Base-by-base conservation (phyloP, 2,329 filamentous ascomycete species). In the Zymoseptoria tritici region DNA sequence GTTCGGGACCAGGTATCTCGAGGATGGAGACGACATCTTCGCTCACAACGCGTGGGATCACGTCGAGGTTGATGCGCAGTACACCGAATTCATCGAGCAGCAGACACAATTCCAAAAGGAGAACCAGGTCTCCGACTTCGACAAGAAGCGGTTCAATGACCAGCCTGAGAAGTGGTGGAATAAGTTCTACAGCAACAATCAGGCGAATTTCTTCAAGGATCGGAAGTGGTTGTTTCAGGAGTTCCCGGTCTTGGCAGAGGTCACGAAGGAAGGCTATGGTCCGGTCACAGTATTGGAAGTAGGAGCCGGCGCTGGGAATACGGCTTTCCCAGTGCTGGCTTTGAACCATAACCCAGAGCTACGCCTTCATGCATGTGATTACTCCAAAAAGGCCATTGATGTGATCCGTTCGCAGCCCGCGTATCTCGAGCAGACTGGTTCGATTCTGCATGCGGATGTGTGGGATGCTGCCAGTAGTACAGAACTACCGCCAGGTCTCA, bases 1-100 rank as follows among this genome's bases (percentile, higher is more conserved):
- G 76, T 99, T 99, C 75, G 94, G 94, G 62, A 94, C 90, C 54
- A 90, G 93, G 61, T 89, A 84, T 70, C 84, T 99, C 56, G 85
- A 89, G 69, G 82, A 93, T 74, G 85, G 86, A 71, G 92, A 96
- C 77, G 83, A 97, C 73, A 90, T 96, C 70, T 99, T 93, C 77
- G 89, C 95, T 74, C 96, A 94, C 84, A 99, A 99, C 75, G 94
- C 94, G 46, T 99, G 94, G 94, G 94, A 99, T 74, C 93, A 99
- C 74, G 94, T 97, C 72, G 88, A 93, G 76, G 91, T 91, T 73
- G 93, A 97, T 77, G 85, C 90, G 68, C 82, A 86, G 49, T 97
- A 96, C 81, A 87, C 88, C 71, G 85, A 89, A 71, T 96, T 94
- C 75, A 87, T 91, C 62, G 85, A 92, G 75, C 78, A 86, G 71